Conservation (phyloP, 352 stramenopile species). For the Chrysophaeum taylorii region DNA sequence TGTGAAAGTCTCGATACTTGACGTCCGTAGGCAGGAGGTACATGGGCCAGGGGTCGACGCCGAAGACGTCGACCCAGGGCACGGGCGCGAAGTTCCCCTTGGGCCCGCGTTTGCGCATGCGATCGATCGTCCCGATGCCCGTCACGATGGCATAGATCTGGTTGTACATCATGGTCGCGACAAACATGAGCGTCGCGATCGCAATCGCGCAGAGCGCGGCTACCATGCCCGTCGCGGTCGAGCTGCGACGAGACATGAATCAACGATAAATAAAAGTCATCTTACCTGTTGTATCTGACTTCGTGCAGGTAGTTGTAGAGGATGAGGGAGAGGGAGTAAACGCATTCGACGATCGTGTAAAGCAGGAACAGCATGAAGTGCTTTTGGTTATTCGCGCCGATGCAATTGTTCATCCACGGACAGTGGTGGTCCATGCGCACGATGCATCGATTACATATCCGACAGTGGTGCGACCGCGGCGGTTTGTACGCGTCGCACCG, state of each 20-base stretch:
- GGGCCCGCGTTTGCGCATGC: slow-evolving; percentile 41
- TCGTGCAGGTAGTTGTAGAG: slow-evolving; percentile 58
- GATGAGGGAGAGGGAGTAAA: slow-evolving; percentile 46
- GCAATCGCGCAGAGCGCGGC: slow-evolving; percentile 45
- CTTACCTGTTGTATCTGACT: slow-evolving; percentile 3
- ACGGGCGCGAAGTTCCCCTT: slow-evolving; percentile 12
- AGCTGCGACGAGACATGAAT: background rate
- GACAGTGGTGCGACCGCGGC: slow-evolving; percentile 55
- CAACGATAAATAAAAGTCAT: slow-evolving; percentile 2
- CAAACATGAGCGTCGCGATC: slow-evolving; percentile 55
- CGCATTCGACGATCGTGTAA: slow-evolving; percentile 50
- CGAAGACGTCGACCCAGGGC: slow-evolving; percentile 11
- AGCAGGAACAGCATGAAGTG: slow-evolving; percentile 59
- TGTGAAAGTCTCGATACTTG: slow-evolving; percentile 9
- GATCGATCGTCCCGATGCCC: slow-evolving; percentile 64
- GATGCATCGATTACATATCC: slow-evolving; percentile 61
- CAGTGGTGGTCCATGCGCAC: slow-evolving; percentile 62
- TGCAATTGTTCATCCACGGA: slow-evolving; percentile 67
- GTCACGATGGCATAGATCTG: slow-evolving; percentile 62
- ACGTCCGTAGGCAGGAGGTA: slow-evolving; percentile 6
- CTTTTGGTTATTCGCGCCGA: slow-evolving; percentile 42
- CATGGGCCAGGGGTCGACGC: slow-evolving; percentile 11
- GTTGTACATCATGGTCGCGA: slow-evolving; percentile 65
- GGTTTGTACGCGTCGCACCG: slow-evolving; percentile 63
- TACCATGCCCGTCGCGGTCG: slow-evolving; percentile 41